Conservation (phyloP, 2,329 filamentous ascomycete genomes). For the Ophioceras dolichostomum region DNA sequence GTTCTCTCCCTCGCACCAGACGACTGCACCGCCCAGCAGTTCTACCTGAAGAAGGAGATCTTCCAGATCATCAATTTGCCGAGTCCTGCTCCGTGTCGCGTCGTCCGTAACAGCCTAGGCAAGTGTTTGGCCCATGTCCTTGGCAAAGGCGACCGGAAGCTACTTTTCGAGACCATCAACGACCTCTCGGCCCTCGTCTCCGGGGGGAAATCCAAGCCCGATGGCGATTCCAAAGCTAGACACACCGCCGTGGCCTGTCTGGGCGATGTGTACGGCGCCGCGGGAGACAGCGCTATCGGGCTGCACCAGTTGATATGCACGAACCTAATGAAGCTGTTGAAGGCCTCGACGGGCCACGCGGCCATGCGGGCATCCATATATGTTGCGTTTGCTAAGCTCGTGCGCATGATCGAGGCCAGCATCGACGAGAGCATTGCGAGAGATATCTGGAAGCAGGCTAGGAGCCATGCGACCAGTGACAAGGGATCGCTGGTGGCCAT, state of each 20-base stretch:
- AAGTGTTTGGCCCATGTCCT: slow-evolving; percentile 76
- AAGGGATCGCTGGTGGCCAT: slow-evolving; percentile 74
- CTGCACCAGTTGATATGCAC: slow-evolving; percentile 65
- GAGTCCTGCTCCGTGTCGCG: slow-evolving; percentile 71
- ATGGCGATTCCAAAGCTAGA: slow-evolving; percentile 61
- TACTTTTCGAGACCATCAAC: slow-evolving; percentile 89
- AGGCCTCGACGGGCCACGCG: slow-evolving; percentile 65
- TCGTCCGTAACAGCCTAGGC: slow-evolving; percentile 82
- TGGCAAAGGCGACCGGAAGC: slow-evolving; percentile 73
- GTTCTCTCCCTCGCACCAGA: slow-evolving; percentile 63
- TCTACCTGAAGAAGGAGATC: slow-evolving; percentile 85
- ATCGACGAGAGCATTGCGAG: slow-evolving; percentile 77
- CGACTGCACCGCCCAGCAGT: slow-evolving; percentile 77
- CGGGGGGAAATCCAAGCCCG: slow-evolving; percentile 55
- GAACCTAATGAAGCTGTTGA: slow-evolving; percentile 66
- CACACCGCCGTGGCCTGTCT: slow-evolving; percentile 82
- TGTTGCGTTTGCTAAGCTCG: slow-evolving; percentile 61
- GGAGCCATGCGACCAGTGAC: slow-evolving; percentile 64
- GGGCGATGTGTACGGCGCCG: slow-evolving; percentile 81
- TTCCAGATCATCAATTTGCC: slow-evolving; percentile 82
- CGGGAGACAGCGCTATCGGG: slow-evolving; percentile 84
- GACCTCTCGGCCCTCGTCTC: slow-evolving; percentile 66
- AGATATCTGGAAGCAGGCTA: slow-evolving; percentile 86
- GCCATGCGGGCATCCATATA: slow-evolving; percentile 73
- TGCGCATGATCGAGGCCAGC: slow-evolving; percentile 60